Conservation (phyloP, 202 grass and related monocot genomes). For the Bolboschoenoplectus hybrid region DNA sequence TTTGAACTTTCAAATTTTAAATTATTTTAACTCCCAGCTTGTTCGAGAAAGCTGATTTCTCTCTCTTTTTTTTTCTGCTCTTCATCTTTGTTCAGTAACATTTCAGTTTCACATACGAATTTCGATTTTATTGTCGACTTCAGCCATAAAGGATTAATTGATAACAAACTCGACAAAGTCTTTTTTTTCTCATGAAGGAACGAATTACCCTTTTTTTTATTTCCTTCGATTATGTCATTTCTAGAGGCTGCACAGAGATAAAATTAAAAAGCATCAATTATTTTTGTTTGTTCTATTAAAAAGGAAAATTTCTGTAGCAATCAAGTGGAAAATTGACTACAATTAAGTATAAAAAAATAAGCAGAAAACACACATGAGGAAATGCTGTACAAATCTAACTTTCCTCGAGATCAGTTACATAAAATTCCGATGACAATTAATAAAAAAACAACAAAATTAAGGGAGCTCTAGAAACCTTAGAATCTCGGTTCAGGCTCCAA, state of each 20-base stretch:
- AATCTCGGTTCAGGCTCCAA: conserved; percentile 79
- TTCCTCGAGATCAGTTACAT: conserved; percentile 49
- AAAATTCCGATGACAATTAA: conserved; percentile 51
- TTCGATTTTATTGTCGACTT: background rate
- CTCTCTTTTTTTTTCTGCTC: background rate
- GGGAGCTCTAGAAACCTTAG: conserved; percentile 85
- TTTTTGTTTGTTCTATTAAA: background rate
- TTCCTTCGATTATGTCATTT: background rate
- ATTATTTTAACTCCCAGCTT: background rate
- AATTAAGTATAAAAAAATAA: background rate
- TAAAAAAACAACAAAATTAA: conserved; percentile 52
- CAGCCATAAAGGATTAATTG: background rate
- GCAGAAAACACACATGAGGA: conserved; percentile 26
- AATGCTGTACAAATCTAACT: conserved; percentile 80
- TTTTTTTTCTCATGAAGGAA: background rate
- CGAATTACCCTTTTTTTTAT: background rate
- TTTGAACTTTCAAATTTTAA: background rate
- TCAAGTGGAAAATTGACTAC: conserved; percentile 9
- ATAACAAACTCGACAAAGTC: background rate
- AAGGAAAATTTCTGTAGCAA: background rate
- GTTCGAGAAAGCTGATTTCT: background rate
- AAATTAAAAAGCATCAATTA: background rate
- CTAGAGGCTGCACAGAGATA: background rate
- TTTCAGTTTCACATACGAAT: background rate
- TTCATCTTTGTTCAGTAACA: background rate